Percentiles rank a stretch among this genome's conserved stretches.
Evolutionary conservation across 176 grass and related monocot genomes (phyloP).

Genomic region (Themeda triandra): DNA sequence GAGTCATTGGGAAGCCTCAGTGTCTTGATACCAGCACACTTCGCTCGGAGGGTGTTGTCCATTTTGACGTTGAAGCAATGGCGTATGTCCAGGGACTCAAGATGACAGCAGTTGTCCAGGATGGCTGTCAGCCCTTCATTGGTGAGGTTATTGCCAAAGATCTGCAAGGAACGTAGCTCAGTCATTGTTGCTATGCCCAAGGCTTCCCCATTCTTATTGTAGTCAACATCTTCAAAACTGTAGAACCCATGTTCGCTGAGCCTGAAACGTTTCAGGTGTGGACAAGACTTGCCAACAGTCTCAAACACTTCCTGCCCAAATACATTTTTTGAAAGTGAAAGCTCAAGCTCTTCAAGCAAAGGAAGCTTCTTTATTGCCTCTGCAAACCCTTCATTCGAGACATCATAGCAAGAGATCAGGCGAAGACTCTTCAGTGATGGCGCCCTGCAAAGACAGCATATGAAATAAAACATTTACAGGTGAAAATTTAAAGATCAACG

Average conservation of each 20-base stretch:
- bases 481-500: background rate
- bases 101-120: background rate
- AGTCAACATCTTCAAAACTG: background rate
- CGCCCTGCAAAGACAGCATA: background rate
- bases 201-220: background rate
- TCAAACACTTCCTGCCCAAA: background rate
- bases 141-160: slow-evolving; percentile 1
- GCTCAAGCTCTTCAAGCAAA: background rate
- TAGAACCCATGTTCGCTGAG: background rate
- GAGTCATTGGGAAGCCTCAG: background rate
- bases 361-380: background rate
- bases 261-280: background rate
- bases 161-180: background rate
- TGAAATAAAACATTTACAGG: background rate
- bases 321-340: background rate
- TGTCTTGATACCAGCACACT: background rate
- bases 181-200: background rate
- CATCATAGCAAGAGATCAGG: background rate
- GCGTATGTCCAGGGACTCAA: background rate
- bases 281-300: background rate
- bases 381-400: background rate
- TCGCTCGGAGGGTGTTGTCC: background rate
- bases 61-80: background rate
- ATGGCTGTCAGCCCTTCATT: background rate
- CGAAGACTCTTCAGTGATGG: slow-evolving; percentile 2